Evolutionary conservation across 163 green algal species (phyloP), one percentile per base, ranked within the genome.

Genomic region (Smithsoniella earleae): DNA sequence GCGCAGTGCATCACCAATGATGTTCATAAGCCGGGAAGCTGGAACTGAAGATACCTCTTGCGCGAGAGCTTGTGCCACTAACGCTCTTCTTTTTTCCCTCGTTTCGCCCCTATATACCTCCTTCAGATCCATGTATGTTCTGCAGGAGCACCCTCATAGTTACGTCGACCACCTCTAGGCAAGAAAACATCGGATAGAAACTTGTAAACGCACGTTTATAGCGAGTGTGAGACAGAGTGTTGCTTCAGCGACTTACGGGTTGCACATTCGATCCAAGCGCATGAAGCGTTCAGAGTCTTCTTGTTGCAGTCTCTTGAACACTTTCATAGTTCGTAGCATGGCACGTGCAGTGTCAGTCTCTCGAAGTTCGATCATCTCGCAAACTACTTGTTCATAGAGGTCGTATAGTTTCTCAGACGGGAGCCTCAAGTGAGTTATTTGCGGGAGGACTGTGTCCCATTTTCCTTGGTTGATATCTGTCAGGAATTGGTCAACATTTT

Each of bases 1-100:
- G 75, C 96, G 96, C 16, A 98, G 82, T 6, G 93, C 90, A 81
- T 98, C 92, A 2, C 93, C 93, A 33, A 98, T 85, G 38, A 98
- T 82, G 3, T 90, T 85, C 91, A 98, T 95, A 37, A 98, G 86
- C 2, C 93, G 82, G 6, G 83, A 89, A 5, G 93, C 85, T 6
- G 93, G 93, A 64, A 96, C 92, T 22, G 3, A 36, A 33, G 69
- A 74, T 37, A 89, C 84, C 82, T 97, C 93, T 52, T 90, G 80
- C 18, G 77, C 83, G 8, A 97, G 73, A 0, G 82, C 73, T 36
- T 92, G 79, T 0, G 89, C 87, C 13, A 96, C 77, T 36, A 85
- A 76, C n/a, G 84, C 86, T 1, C 91, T 77, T 38, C 89, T 82
- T 82, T 95, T 94, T 40, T 95, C 87, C 73, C 88, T 84, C 76